Percentiles rank a stretch among this genome's conserved stretches.
Conservation (phyloP, 1,284 basidiomycete genomes). For the Cutaneotrichosporon cavernicola region DNA sequence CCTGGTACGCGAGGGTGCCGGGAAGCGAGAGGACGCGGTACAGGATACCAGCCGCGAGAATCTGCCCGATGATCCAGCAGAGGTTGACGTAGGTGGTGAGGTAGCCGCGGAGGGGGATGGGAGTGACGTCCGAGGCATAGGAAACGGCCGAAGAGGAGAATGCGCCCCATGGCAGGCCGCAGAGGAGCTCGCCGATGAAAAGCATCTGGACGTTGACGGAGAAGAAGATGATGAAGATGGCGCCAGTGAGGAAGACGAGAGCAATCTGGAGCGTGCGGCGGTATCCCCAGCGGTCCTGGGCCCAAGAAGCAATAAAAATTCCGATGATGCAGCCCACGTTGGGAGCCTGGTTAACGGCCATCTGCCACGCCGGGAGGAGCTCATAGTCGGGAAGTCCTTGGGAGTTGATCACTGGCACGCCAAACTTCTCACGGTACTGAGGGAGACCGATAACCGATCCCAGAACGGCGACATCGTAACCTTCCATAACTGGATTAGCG, state of each 20-base stretch:
- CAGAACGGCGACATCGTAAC: constrained; percentile 20
- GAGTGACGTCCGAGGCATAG: constrained; percentile 57
- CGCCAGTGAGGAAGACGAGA: constrained; percentile 38
- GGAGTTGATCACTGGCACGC: neutral
- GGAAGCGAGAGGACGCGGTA: constrained; percentile 16
- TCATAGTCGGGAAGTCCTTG: constrained; percentile 22
- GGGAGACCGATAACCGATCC: constrained; percentile 18
- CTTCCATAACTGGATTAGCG: constrained; percentile 15
- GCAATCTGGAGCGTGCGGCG: constrained; percentile 26
- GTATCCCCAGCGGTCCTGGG: constrained; percentile 35
- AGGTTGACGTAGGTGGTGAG: constrained; percentile 53
- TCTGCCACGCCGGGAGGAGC: constrained; percentile 33
- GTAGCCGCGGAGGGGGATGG: constrained; percentile 37
- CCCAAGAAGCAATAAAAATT: constrained; percentile 29
- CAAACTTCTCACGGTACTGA: constrained; percentile 25
- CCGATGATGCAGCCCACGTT: constrained; percentile 30
- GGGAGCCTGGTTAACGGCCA: constrained; percentile 28
- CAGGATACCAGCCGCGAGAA: constrained; percentile 30
- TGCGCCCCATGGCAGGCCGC: constrained; percentile 53
- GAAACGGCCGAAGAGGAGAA: constrained; percentile 37
- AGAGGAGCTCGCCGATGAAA: constrained; percentile 32
- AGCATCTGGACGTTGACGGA: constrained; percentile 33
- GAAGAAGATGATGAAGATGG: constrained; percentile 49
- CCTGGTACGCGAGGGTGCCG: constrained; percentile 43
- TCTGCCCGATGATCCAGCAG: constrained; percentile 56